A percentile compares a stretch with the other conserved stretches of the same genome.
phyloP scores from a whole-genome alignment of 148 eudicot species.

The Talinum fruticosum region DNA sequence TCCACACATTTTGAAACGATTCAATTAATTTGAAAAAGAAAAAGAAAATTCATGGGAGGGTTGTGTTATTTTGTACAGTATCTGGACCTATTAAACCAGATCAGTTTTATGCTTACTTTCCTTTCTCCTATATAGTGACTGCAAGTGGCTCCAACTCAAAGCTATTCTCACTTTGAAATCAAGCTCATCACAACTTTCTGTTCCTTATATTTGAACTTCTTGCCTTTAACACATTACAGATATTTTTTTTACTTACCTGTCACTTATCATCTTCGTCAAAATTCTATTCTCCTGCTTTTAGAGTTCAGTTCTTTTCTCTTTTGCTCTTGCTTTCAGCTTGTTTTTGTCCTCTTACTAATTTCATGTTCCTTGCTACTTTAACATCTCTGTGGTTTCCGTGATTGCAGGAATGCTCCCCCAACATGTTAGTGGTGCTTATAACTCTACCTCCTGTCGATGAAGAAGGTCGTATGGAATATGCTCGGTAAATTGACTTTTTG shows the following conservation, averaged over 20 bases:
- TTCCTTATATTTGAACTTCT: background rate
- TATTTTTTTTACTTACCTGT: background rate
- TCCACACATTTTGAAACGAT: background rate
- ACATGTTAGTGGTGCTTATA: slow-evolving; percentile 69
- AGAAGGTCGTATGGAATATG: slow-evolving; percentile 66
- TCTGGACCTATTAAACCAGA: background rate
- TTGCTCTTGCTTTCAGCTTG: background rate
- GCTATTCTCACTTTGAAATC: background rate
- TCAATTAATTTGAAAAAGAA: background rate
- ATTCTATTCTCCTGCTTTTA: background rate
- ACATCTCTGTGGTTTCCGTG: background rate
- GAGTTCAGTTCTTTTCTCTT: background rate
- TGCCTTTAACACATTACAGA: background rate
- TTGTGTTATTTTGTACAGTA: background rate
- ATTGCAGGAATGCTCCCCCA: slow-evolving; percentile 65
- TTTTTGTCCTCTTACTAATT: background rate
- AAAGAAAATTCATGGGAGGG: background rate
- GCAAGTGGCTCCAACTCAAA: background rate
- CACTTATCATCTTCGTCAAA: background rate
- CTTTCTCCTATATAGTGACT: background rate
- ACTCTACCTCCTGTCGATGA: slow-evolving; percentile 90
- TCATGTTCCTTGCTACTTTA: background rate
- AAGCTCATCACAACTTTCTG: background rate
- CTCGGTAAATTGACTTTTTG: slow-evolving; percentile 43
- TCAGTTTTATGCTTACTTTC: background rate